Percentiles rank a stretch among this genome's conserved stretches.
phyloP scores from a whole-genome alignment of 345 rosid species.

The Aegle marmelos region DNA sequence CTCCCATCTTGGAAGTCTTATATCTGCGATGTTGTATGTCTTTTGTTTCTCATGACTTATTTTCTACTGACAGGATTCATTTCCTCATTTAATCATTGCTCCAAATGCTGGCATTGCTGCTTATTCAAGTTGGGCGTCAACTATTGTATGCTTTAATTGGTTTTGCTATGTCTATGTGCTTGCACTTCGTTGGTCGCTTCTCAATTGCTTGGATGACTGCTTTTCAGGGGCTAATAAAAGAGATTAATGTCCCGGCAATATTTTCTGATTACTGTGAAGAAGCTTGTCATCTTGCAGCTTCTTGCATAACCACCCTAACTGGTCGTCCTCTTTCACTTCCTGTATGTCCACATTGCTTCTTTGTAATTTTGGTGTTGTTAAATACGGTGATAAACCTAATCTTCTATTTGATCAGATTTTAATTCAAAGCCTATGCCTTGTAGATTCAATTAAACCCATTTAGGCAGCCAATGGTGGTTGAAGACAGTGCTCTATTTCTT shows the following conservation, averaged over 20 bases:
- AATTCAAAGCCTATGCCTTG: constrained; percentile 20
- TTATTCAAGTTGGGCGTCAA: constrained; percentile 78
- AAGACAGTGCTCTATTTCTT: constrained; percentile 58
- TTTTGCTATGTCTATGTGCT: background rate
- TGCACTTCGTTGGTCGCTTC: background rate
- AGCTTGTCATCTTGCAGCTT: constrained; percentile 83
- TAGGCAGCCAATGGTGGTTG: constrained; percentile 90
- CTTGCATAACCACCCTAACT: constrained; percentile 51
- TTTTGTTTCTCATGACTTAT: constrained; percentile 10
- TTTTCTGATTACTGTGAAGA: constrained; percentile 97
- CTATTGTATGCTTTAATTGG: constrained; percentile 48
- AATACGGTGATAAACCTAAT: background rate
- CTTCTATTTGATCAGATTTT: constrained; percentile 12
- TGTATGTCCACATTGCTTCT: constrained; percentile 26
- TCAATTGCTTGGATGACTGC: background rate
- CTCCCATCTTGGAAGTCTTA: background rate
- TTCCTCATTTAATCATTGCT: constrained; percentile 71
- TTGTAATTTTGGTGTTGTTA: background rate
- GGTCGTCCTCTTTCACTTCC: constrained; percentile 55
- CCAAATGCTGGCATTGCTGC: constrained; percentile 92
- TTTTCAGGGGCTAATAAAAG: constrained; percentile 68
- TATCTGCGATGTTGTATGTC: background rate
- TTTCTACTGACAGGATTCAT: constrained; percentile 46
- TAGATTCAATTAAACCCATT: constrained; percentile 88
- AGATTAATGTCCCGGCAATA: constrained; percentile 65